phyloP scores from a whole-genome alignment of 768 basidiomycete species.

The Boletus vinaceobasis region DNA sequence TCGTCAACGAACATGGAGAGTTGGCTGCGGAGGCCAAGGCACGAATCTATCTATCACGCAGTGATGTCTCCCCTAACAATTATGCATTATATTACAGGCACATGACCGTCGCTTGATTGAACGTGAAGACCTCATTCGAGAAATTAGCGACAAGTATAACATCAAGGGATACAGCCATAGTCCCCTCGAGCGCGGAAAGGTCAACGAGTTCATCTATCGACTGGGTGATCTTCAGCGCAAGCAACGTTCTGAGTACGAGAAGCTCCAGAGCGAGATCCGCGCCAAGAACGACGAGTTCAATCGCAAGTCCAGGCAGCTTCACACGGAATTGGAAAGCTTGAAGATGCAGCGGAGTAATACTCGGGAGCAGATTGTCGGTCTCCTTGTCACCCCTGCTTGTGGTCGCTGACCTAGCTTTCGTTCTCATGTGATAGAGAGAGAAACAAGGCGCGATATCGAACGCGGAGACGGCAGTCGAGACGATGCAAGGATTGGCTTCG shows the following conservation, averaged over 20 bases:
- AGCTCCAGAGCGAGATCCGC: conserved; percentile 61
- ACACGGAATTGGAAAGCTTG: conserved; percentile 49
- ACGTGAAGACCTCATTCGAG: conserved; percentile 71
- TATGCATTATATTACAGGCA: conserved; percentile 41
- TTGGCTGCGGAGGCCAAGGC: conserved; percentile 75
- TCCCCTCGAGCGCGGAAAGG: conserved; percentile 66
- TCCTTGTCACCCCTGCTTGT: neutral
- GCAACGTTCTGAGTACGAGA: conserved; percentile 63
- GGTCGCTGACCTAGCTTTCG: neutral
- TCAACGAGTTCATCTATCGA: conserved; percentile 68
- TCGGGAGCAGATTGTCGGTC: conserved; percentile 56
- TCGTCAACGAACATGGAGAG: conserved; percentile 62
- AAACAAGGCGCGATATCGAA: conserved; percentile 48
- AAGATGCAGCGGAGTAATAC: conserved; percentile 51
- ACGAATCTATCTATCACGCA: neutral
- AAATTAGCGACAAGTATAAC: conserved; percentile 61
- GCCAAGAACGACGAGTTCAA: conserved; percentile 64
- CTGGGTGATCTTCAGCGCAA: conserved; percentile 60
- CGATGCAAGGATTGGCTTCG: conserved; percentile 48
- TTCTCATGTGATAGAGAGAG: conserved; percentile 37
- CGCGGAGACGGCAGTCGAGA: conserved; percentile 56
- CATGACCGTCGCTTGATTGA: conserved; percentile 67
- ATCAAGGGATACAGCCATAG: conserved; percentile 74
- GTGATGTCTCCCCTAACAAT: neutral
- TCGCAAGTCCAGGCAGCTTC: conserved; percentile 52